Evolutionary conservation across 768 basidiomycete genomes (phyloP).

Genomic region (Tulasnella sp.): DNA sequence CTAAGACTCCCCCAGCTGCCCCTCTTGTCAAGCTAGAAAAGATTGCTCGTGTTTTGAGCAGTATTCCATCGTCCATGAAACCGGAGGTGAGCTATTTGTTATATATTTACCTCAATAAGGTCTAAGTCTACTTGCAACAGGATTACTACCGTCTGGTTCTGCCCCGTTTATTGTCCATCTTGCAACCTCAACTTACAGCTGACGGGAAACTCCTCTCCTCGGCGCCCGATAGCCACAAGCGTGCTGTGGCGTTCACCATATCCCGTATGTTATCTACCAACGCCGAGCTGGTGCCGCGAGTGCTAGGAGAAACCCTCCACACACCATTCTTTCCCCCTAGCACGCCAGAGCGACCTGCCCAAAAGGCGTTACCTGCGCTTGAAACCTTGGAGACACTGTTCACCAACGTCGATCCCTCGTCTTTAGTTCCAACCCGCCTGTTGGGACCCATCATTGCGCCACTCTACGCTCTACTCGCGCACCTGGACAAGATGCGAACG

Average conservation of each 20-base stretch:
- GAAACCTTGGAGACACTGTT: conserved; percentile 47
- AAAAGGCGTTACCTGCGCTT: conserved; percentile 28
- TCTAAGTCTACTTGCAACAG: conserved; percentile 29
- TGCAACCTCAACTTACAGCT: conserved; percentile 30
- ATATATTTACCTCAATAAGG: conserved; percentile 19
- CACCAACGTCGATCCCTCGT: conserved; percentile 69
- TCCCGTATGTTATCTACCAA: conserved; percentile 46
- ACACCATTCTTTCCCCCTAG: conserved; percentile 25
- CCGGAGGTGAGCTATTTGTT: conserved; percentile 34
- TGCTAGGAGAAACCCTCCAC: conserved; percentile 24
- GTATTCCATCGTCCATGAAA: conserved; percentile 46
- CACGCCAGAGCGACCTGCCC: neutral
- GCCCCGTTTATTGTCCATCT: conserved; percentile 42
- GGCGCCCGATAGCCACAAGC: conserved; percentile 36
- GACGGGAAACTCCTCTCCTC: conserved; percentile 19
- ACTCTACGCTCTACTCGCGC: conserved; percentile 50
- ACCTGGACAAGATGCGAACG: conserved; percentile 42
- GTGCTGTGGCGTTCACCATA: conserved; percentile 55
- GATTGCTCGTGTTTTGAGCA: conserved; percentile 47
- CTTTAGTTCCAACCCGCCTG: conserved; percentile 46
- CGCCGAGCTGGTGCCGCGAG: neutral
- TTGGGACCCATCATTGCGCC: conserved; percentile 55
- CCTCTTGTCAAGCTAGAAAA: conserved; percentile 62
- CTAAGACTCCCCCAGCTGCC: conserved; percentile 28
- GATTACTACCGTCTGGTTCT: conserved; percentile 46